Evolutionary conservation across 1,284 basidiomycete genomes (phyloP).

Genomic region (Vanrija humicola): DNA sequence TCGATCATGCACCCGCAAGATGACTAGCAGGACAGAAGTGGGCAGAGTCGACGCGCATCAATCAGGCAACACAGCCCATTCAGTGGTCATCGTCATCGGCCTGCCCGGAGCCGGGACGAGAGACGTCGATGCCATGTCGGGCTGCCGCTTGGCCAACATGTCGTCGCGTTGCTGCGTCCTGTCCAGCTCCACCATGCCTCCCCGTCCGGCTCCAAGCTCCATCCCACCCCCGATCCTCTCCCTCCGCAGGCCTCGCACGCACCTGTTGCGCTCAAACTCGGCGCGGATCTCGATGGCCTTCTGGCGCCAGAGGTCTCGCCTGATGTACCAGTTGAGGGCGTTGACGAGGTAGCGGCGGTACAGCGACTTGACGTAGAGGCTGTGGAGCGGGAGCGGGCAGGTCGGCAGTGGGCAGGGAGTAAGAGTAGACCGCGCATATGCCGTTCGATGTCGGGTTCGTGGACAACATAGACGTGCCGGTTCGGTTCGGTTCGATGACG

Average conservation of each 20-base stretch:
- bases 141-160: too few relatives aligned
- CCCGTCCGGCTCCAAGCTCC: neutral
- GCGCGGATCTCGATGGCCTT: conserved; percentile 80
- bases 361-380: conserved; percentile 80
- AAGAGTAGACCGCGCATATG: neutral
- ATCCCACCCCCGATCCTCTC: neutral
- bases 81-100: too few relatives aligned
- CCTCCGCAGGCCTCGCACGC: conserved; percentile 34
- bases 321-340: conserved; percentile 81
- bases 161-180: too few relatives aligned
- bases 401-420: neutral
- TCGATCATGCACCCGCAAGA: too few relatives aligned
- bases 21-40: too few relatives aligned
- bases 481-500: neutral
- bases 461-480: neutral
- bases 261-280: conserved; percentile 89
- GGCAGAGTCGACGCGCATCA: too few relatives aligned
- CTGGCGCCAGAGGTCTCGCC: conserved; percentile 77
- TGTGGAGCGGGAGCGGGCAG: conserved; percentile 8
- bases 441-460: neutral
- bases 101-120: too few relatives aligned
- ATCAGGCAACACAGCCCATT: too few relatives aligned
- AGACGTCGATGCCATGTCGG: too few relatives aligned
- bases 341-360: conserved; percentile 83
- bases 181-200: neutral